A percentile compares a stretch with the other conserved stretches of the same genome.
These are phyloP conservation scores for Omphalotus guepiniiformis DNA, from an alignment of 768 basidiomycete species.

Conservation along the genomic window DNA sequence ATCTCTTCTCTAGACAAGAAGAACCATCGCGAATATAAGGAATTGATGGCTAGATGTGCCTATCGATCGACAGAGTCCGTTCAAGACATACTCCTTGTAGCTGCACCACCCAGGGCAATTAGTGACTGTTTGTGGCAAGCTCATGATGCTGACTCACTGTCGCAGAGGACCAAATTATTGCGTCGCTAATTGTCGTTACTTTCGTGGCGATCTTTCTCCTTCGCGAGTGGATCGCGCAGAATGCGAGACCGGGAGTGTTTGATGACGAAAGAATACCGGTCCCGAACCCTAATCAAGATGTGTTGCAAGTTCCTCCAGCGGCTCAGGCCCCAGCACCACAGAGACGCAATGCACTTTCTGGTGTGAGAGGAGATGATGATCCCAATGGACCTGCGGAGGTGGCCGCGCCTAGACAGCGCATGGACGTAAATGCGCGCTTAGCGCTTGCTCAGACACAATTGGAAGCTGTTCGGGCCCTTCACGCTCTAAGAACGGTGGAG, in stretches of 20 bases:
- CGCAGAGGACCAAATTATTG: conserved; percentile 97
- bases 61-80: conserved; percentile 61
- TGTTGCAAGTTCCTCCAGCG: conserved; percentile 19
- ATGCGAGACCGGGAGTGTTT: conserved; percentile 81
- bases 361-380: too few relatives aligned
- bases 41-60: conserved; percentile 61
- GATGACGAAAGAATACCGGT: conserved; percentile 56
- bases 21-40: conserved; percentile 61
- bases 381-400: conserved; percentile 17
- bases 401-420: conserved; percentile 12
- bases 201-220: conserved; percentile 89
- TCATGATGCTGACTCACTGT: too few relatives aligned
- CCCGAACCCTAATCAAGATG: conserved; percentile 24
- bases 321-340: conserved; percentile 20
- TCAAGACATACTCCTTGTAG: conserved; percentile 61
- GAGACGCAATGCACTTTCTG: too few relatives aligned
- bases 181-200: conserved; percentile 80
- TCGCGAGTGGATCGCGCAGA: conserved; percentile 94
- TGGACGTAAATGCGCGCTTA: conserved; percentile 10
- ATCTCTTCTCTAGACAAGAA: conserved; percentile 43
- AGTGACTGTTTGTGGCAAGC: neutral
- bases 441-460: conserved; percentile 26
- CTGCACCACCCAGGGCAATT: conserved; percentile 42
- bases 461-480: conserved; percentile 28
- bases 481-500: conserved; percentile 23